A percentile compares a stretch with the other conserved stretches of the same genome.
phyloP scores from a whole-genome alignment of 2,329 filamentous ascomycete species.

The Neonectria hederae region DNA sequence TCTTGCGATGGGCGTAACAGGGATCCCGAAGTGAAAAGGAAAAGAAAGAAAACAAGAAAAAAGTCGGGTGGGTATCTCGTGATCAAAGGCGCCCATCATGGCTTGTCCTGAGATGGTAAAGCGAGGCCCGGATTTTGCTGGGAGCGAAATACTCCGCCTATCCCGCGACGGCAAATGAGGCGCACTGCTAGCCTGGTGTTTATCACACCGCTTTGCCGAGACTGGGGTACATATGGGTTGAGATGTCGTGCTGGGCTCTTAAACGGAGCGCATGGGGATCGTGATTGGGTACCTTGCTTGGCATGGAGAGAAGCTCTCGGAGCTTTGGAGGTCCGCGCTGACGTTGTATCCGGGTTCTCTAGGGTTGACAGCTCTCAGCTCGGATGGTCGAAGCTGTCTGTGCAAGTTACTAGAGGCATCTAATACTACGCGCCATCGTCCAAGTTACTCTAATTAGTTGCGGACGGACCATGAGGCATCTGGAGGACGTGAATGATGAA shows the following conservation, averaged over 20 bases:
- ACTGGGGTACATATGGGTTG: slow-evolving; percentile 3
- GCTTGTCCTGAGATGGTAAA: background rate
- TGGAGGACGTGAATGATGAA: background rate
- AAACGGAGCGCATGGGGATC: background rate
- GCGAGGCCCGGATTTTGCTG: slow-evolving; percentile 5
- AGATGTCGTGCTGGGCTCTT: background rate
- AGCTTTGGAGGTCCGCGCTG: background rate
- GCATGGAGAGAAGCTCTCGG: background rate
- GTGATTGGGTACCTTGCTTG: background rate
- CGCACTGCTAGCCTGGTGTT: background rate
- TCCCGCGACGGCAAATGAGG: slow-evolving; percentile 17
- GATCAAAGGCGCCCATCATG: slow-evolving; percentile 3
- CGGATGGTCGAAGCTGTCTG: background rate
- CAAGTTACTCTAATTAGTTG: background rate
- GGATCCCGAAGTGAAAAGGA: background rate
- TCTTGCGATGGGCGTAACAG: background rate
- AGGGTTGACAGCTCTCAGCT: background rate
- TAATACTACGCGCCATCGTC: background rate
- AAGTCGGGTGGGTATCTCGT: slow-evolving; percentile 7
- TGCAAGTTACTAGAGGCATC: background rate
- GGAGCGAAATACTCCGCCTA: background rate
- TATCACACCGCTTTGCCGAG: slow-evolving; percentile 23
- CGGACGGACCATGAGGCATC: background rate
- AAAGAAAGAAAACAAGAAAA: background rate
- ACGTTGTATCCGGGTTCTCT: background rate